Conservation (phyloP, 805 yeast genomes). For the Wilhelminamyces savonicus region DNA sequence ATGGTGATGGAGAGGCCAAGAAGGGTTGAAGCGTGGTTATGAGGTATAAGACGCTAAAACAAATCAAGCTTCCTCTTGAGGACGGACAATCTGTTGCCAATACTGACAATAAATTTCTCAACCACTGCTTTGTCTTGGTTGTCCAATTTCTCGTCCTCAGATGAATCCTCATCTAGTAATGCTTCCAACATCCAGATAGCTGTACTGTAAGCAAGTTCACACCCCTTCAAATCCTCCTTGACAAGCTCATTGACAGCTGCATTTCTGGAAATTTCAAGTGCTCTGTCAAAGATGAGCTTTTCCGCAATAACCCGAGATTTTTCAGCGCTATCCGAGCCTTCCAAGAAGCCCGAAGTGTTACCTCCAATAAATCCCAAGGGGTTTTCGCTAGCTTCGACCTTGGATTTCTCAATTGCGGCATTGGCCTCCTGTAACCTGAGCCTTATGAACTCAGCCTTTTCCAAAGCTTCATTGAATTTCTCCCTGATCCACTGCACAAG, state of each 20-base stretch:
- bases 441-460: slow-evolving; percentile 77
- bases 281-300: slow-evolving; percentile 84
- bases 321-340: neutral
- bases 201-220: slow-evolving; percentile 86
- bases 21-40: too few relatives aligned
- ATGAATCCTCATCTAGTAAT: slow-evolving; percentile 47
- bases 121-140: slow-evolving; percentile 70
- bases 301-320: slow-evolving; percentile 53
- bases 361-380: slow-evolving; percentile 1
- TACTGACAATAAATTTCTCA: slow-evolving; percentile 74
- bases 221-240: slow-evolving; percentile 64
- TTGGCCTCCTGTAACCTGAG: slow-evolving; percentile 49
- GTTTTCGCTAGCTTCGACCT: slow-evolving; percentile 1
- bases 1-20: too few relatives aligned
- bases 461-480: slow-evolving; percentile 81
- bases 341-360: neutral
- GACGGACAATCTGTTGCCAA: slow-evolving; percentile 71
- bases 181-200: slow-evolving; percentile 96
- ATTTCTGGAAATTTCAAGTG: slow-evolving; percentile 83
- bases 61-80: slow-evolving; percentile 51
- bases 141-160: slow-evolving; percentile 45
- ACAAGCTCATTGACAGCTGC: slow-evolving; percentile 87
- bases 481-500: slow-evolving; percentile 90
- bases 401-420: slow-evolving; percentile 17
- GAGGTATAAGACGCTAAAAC: too few relatives aligned